Base-by-base conservation (phyloP, 352 stramenopile genomes). In the Globisporangium orthogonon region DNA sequence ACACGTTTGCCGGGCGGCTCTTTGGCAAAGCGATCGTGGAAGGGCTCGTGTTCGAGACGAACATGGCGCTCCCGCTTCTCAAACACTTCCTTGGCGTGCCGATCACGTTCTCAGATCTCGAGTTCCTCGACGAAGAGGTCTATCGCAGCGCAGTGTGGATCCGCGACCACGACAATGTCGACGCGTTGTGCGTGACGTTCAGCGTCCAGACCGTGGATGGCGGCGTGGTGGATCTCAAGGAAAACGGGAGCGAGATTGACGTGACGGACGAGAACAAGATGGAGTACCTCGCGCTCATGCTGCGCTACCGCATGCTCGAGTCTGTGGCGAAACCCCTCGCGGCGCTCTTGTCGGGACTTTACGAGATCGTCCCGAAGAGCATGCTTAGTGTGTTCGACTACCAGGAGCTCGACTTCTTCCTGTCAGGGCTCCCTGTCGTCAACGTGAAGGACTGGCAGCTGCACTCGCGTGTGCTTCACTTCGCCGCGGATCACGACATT, bases 21-120 rank as follows among this genome's bases (percentile, higher is more conserved):
- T 83, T 99, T 37, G 97, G 97, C 37, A 99, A 99, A 68, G 94
- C 97, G 9, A 95, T 99, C 50, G 71, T 97, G 9, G 97, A 99
- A 66, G 96, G 96, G 0, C 94, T 98, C 55, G 75, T 99, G 44
- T 82, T 99, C 33, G 95, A 99, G 74, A 91, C 95, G 17, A 95
- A 98, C 63, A 95, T 99, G 61, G 98, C 96, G 10, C 58, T 94
- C 17, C 84, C 84, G 23, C 68, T 94, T 18, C 64, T 94, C 41
- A 94, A 94, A 61, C 84, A 94, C 56, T 70, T 91, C n/a, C 61
- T 94, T 0, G 77, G 84, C 18, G 76, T 94, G 4, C 84, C 84
- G 4, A 94, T 94, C 58, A 91, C 84, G 31, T 94, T 94, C 52
- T 92, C 84, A 0, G 84, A 94, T 49, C 68, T 92, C 33, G 84